A percentile compares a stretch with the other conserved stretches of the same genome.
phyloP scores from a whole-genome alignment of 139 green algal species.

The Coelastrella sp. region DNA sequence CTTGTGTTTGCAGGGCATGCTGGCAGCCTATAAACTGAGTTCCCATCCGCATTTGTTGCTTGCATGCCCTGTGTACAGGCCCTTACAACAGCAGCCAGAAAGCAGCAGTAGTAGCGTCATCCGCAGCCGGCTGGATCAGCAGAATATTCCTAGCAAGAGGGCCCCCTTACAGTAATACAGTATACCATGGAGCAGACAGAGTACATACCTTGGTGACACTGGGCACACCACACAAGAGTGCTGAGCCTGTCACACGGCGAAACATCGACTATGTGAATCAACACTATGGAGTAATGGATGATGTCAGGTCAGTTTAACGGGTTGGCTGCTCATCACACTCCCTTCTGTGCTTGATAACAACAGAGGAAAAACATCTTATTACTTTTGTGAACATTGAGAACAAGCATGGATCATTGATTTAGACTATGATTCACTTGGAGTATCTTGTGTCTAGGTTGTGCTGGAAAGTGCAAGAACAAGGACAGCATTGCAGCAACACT shows the following conservation, averaged over 20 bases:
- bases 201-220: slow-evolving; percentile 55
- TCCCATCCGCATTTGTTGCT: too few relatives aligned
- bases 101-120: slow-evolving; percentile 49
- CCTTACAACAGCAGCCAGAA: slow-evolving; percentile 14
- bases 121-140: slow-evolving; percentile 58
- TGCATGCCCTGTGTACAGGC: background rate
- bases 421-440: too few relatives aligned
- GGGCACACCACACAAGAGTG: slow-evolving; percentile 54
- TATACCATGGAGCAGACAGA: slow-evolving; percentile 48
- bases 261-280: slow-evolving; percentile 62
- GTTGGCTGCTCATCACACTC: background rate
- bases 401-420: too few relatives aligned
- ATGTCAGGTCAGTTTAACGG: slow-evolving; percentile 14
- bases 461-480: too few relatives aligned
- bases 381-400: too few relatives aligned
- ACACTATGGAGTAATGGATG: slow-evolving; percentile 47
- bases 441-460: too few relatives aligned
- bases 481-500: too few relatives aligned
- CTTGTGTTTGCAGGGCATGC: too few relatives aligned
- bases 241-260: slow-evolving; percentile 43
- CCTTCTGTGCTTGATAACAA: too few relatives aligned
- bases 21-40: too few relatives aligned
- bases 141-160: slow-evolving; percentile 50
- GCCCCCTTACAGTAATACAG: slow-evolving; percentile 36
- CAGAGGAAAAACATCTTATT: too few relatives aligned